A percentile compares a stretch with the other conserved stretches of the same genome.
phyloP scores from a whole-genome alignment of 2,329 filamentous ascomycete species.

The Epichloe sp. region DNA sequence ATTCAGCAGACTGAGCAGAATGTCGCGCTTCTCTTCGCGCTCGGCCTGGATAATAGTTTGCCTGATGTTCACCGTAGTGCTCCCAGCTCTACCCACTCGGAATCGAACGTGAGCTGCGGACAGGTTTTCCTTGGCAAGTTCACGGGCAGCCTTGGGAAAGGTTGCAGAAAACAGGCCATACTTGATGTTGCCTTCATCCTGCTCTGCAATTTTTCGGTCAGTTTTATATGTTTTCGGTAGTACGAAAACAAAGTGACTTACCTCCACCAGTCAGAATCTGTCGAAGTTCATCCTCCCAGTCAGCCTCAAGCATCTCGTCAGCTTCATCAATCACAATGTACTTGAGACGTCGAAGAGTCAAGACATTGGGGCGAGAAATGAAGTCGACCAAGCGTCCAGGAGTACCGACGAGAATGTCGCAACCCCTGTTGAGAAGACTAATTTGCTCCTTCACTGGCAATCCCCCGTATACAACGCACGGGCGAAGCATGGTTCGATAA shows the following conservation, averaged over 20 bases:
- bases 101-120: slow-evolving; percentile 63
- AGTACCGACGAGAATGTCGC: slow-evolving; percentile 78
- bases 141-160: slow-evolving; percentile 68
- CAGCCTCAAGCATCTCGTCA: slow-evolving; percentile 72
- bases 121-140: slow-evolving; percentile 66
- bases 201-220: slow-evolving; percentile 34
- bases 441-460: slow-evolving; percentile 58
- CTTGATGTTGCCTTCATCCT: slow-evolving; percentile 57
- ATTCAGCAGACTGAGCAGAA: slow-evolving; percentile 59
- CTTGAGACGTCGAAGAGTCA: slow-evolving; percentile 65
- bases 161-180: slow-evolving; percentile 90
- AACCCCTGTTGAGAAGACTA: slow-evolving; percentile 64
- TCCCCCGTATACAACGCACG: slow-evolving; percentile 87
- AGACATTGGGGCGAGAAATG: slow-evolving; percentile 53
- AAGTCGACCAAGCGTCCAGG: slow-evolving; percentile 80
- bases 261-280: slow-evolving; percentile 71
- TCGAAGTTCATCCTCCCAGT: slow-evolving; percentile 66
- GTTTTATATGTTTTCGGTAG: slow-evolving; percentile 4
- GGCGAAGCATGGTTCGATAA: slow-evolving; percentile 88
- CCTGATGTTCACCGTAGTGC: slow-evolving; percentile 67
- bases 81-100: slow-evolving; percentile 76
- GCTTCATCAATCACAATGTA: slow-evolving; percentile 86
- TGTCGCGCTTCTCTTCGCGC: slow-evolving; percentile 51
- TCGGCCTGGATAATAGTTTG: slow-evolving; percentile 63
- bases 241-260: slow-evolving; percentile 30